Evolutionary conservation across 1,284 basidiomycete genomes (phyloP), one percentile per base, ranked within the genome.

Genomic region (Puccinia horiana): DNA sequence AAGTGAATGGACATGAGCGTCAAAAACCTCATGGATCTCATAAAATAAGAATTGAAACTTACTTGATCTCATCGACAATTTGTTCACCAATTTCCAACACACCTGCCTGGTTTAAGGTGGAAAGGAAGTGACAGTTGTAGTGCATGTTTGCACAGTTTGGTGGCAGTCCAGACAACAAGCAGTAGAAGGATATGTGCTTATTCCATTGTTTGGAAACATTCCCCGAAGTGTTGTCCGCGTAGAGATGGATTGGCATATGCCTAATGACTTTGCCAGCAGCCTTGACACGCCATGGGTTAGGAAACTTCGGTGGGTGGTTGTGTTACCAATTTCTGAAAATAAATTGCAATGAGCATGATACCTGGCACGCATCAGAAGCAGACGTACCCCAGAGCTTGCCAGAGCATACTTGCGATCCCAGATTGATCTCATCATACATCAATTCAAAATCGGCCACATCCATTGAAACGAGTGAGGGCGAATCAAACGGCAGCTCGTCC

Each of bases 171-270:
- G 86, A 86, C 1, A 85, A 78, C 3, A 86, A 87, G 65, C 88
- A 86, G 0, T 89, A 84, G 44, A 88, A 87, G 1, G 85, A 86
- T 78, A 89, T 89, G 82, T 89, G 89, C 56, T 88, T 86, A 76
- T 89, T 89, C 88, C 88, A 89, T 78, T 88, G 88, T 83, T 89
- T 89, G 0, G 88, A 89, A 0, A 85, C 37, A 83, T 89, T 89
- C 0, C 88, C 88, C 0, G 88, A 89, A 0, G 88, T 89, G 80
- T 89, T 88, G 67, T 89, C 88, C 72, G 88, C 89, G 81, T 89
- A 89, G 0, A 88, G 32, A 87, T 87, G 89, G 0, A 89, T 82
- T 0, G 87, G 87, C 29, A 88, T n/a, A 29, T 76, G 75, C 0
- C 56, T 6, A 9, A 76, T 63, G 0, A 76, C 37, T n/a, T 52